Base-by-base conservation (phyloP, 2,329 filamentous ascomycete genomes). In the Aspergillus vadensis region DNA sequence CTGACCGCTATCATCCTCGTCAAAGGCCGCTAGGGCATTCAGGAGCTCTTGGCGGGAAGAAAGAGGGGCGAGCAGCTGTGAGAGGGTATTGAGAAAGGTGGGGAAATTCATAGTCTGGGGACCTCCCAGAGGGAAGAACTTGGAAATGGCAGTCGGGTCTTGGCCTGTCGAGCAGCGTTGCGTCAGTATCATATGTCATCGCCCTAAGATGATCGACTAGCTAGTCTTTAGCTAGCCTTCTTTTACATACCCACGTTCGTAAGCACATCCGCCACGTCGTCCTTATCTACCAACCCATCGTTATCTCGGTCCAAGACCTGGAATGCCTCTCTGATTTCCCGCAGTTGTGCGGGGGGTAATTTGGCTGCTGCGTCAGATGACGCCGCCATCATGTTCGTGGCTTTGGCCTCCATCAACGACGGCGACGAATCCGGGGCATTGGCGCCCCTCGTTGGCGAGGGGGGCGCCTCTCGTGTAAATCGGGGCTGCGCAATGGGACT, bases 1-100 rank as follows among this genome's bases (percentile, higher is more conserved):
- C 76, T 97, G 92, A 3, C 95, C 95, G 69, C 91, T 95, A 74
- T 99, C 95, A 64, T 96, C 92, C 63, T 96, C 91, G 72, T 99
- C 95, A 73, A 98, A 98, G 0, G 95, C 95, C 2, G 92, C 92
- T 67, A 99, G 94, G 0, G 95, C 95, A 1, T 92, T 94, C 19
- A 92, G 81, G 9, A 99, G 84, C 73, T 99, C 95, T 15, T 87
- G 84, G 21, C 87, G 86, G 0, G 91, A 88, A 0, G 91, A 96
- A 17, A 98, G 81, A 0, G 88, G 85, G 1, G 87, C 86, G 3
- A 98, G 81, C 2, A 91, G 84, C 9, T 86, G 85, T 0, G 93
- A 91, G 2, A 99, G 81, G 1, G 88, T 89, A 72, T 92, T 94
- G 21, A 99, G 83, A 73, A 96, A 99, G 3, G 88, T 86, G 0